These are phyloP conservation scores for Stylosanthes scabra DNA, from an alignment of 331 rosid genomes.

Conservation along the genomic window DNA sequence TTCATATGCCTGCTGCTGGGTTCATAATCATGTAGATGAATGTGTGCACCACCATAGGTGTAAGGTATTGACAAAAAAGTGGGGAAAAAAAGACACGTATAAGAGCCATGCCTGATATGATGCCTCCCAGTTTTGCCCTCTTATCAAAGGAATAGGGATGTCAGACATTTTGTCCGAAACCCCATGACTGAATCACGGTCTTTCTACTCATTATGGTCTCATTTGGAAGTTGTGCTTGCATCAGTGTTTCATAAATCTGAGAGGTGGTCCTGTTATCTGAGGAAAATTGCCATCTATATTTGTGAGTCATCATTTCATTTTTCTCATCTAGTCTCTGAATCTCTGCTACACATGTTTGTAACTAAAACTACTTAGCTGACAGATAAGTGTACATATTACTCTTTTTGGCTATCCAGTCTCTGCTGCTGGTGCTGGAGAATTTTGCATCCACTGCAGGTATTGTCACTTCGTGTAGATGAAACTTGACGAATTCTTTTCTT, in stretches of 20 bases:
- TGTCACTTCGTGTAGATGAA: not conserved
- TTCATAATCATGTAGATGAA: conserved; percentile 18
- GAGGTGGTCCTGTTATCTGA: conserved; percentile 6
- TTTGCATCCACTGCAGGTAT: not conserved
- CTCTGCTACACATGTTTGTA: not conserved
- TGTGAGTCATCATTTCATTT: conserved; percentile 9
- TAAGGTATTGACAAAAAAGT: not conserved
- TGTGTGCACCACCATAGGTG: conserved; percentile 5
- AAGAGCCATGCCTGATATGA: not conserved
- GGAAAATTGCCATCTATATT: not conserved
- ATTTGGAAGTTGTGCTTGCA: conserved; percentile 21
- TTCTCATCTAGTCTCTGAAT: not conserved
- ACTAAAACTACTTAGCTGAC: not conserved
- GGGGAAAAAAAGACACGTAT: not conserved
- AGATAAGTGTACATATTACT: not conserved
- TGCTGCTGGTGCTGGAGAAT: not conserved
- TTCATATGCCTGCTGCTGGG: conserved; percentile 1
- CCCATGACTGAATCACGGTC: conserved; percentile 3
- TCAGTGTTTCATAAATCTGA: conserved; percentile 11
- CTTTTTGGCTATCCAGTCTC: not conserved
- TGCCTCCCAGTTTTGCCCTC: too few relatives aligned
- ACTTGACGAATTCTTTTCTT: not conserved
- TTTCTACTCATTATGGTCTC: conserved; percentile 4
- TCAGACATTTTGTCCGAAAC: conserved; percentile 12
- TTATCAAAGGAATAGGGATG: too few relatives aligned